Base-by-base conservation (phyloP, 495 filamentous ascomycete genomes). In the Cudoniella acicularis region DNA sequence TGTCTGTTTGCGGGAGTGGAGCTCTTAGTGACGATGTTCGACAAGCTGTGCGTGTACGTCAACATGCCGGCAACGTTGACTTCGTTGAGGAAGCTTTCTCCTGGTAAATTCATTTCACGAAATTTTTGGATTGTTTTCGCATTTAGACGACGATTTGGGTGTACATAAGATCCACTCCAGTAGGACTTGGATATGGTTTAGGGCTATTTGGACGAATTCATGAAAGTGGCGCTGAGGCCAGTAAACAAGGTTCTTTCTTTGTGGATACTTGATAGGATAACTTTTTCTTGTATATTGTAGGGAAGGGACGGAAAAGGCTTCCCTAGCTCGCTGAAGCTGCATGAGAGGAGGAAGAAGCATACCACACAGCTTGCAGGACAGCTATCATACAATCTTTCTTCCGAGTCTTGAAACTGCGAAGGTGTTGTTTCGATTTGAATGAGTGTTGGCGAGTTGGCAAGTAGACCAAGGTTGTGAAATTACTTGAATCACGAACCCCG, bases 51-150 rank as follows among this genome's bases (percentile, higher is more conserved):
- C 77, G 94, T 52, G 75, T 72, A 36, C 78, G 82, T 63, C 84
- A 89, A 49, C 78, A 83, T 51, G 79, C 81, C 2, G 85, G 83
- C 20, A 81, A 78, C 26, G 77, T 98, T 17, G 92, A 97, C 70
- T 97, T 98, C 72, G 79, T 92, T 21, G 94, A 98, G 70, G 94
- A 98, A 76, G 89, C 90, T 46, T 98, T 98, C 74, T 93, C 88
- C 13, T 93, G 88, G 88, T 90, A 79, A 57, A 64, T 48, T 26
- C 21, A 36, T 36, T 36, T 36, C 30, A 13, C 30, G 30, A 36
- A 4, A 36, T 36, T 36, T 36, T n/a, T n/a, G n/a, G n/a, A n/a
- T n/a, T n/a, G n/a, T n/a, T n/a, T n/a, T n/a, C n/a, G n/a, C n/a
- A n/a, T n/a, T n/a, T 36, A 36, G 30, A 36, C 30, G 13, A 36